Conservation (phyloP, 495 filamentous ascomycete species). For the Hypoxylon intermedium region DNA sequence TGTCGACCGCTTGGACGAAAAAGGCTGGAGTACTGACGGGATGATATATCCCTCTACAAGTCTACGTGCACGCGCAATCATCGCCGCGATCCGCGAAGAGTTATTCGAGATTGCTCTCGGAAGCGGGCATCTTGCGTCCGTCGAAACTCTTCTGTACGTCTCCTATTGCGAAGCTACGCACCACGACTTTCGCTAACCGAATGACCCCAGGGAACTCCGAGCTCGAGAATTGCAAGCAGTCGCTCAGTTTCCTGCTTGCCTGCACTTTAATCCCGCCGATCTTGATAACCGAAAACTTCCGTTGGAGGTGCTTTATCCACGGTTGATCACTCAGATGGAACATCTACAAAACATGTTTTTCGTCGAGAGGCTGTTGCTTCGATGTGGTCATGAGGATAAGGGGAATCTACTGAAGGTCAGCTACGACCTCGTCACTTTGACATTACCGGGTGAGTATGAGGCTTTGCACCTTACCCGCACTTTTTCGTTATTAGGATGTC, state of each 20-base stretch:
- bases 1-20: slow-evolving; percentile 54
- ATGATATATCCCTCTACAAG: slow-evolving; percentile 49
- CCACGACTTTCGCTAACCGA: background rate
- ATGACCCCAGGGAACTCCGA: slow-evolving; percentile 23
- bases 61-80: slow-evolving; percentile 57
- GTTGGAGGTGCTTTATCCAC: slow-evolving; percentile 26
- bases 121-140: slow-evolving; percentile 49
- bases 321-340: slow-evolving; percentile 56
- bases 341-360: slow-evolving; percentile 66
- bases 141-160: slow-evolving; percentile 55
- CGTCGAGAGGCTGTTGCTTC: slow-evolving; percentile 62
- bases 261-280: slow-evolving; percentile 44
- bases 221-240: slow-evolving; percentile 23
- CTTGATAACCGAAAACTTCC: slow-evolving; percentile 38
- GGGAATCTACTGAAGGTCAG: slow-evolving; percentile 61
- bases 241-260: slow-evolving; percentile 39
- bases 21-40: slow-evolving; percentile 62
- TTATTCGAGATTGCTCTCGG: slow-evolving; percentile 66
- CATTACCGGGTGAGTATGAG: slow-evolving; percentile 30
- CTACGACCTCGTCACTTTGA: slow-evolving; percentile 55
- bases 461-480: background rate
- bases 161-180: slow-evolving; percentile 8
- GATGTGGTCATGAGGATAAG: slow-evolving; percentile 57
- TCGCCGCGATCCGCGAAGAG: slow-evolving; percentile 61
- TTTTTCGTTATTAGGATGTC: too few species aligned